These are phyloP conservation scores for Ogataea siamensis DNA, from an alignment of 805 yeast species.

Conservation along the genomic window DNA sequence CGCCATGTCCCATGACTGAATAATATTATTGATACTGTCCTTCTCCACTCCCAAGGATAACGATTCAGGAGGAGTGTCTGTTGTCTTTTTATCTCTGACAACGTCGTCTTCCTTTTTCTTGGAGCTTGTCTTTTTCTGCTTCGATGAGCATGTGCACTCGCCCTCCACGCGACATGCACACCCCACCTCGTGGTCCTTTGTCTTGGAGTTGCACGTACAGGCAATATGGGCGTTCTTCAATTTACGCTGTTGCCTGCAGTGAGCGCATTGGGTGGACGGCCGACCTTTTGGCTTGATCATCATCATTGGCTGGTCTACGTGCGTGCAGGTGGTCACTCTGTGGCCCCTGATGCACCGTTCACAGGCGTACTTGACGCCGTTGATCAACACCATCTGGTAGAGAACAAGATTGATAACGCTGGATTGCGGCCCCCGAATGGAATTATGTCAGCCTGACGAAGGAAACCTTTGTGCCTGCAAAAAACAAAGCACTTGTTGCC, in stretches of 20 bases:
- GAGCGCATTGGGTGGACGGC: slow-evolving; percentile 88
- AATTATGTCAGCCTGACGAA: slow-evolving; percentile 1
- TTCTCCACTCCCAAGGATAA: slow-evolving; percentile 11
- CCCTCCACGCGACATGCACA: slow-evolving; percentile 36
- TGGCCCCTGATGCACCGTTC: slow-evolving; percentile 96
- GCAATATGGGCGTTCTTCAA: slow-evolving; percentile 61
- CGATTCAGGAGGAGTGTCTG: slow-evolving; percentile 9
- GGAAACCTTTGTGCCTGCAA: slow-evolving; percentile 1
- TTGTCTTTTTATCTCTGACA: slow-evolving; percentile 11
- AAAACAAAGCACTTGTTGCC: slow-evolving; percentile 1
- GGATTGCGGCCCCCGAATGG: neutral
- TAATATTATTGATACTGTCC: slow-evolving; percentile 15
- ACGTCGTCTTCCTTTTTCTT: slow-evolving; percentile 20
- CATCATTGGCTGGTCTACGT: slow-evolving; percentile 84
- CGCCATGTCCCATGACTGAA: slow-evolving; percentile 33
- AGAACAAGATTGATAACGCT: slow-evolving; percentile 1
- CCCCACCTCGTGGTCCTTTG: slow-evolving; percentile 26
- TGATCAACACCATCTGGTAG: slow-evolving; percentile 72
- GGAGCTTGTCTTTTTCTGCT: slow-evolving; percentile 22
- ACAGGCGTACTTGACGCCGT: slow-evolving; percentile 95
- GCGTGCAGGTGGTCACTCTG: slow-evolving; percentile 90
- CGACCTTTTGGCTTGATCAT: slow-evolving; percentile 97
- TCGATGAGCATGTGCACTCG: slow-evolving; percentile 33
- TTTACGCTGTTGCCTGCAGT: slow-evolving; percentile 76
- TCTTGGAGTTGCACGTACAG: slow-evolving; percentile 67